Conservation (phyloP, 345 rosid genomes). For the Salix suchowensis region DNA sequence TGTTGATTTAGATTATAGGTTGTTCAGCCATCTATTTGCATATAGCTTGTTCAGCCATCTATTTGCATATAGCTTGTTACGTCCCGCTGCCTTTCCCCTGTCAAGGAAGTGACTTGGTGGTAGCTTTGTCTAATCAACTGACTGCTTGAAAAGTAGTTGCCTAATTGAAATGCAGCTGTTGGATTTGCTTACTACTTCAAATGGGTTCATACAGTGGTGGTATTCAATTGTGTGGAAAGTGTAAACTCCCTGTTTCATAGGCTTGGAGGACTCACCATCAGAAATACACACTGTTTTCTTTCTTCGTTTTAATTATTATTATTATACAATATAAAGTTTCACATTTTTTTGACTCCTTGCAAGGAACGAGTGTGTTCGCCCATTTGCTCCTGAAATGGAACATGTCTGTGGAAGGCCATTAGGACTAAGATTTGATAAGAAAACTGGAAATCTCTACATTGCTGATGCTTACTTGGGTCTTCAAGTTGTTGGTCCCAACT, state of each 20-base stretch:
- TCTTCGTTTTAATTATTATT: background rate
- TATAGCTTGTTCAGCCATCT: background rate
- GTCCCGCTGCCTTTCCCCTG: background rate
- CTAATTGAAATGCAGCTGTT: background rate
- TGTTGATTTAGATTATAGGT: background rate
- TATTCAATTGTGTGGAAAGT: background rate
- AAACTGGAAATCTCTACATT: conserved; percentile 28
- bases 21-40: background rate
- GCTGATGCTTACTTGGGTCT: conserved; percentile 32
- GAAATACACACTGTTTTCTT: background rate
- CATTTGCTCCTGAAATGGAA: conserved; percentile 23
- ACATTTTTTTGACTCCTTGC: background rate
- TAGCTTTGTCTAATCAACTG: no score
- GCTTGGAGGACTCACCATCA: background rate
- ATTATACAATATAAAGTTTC: background rate
- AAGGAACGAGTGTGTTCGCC: conserved; percentile 16
- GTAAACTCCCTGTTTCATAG: background rate
- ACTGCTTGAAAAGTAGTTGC: background rate
- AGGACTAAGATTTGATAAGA: conserved; percentile 20
- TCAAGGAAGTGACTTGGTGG: no score
- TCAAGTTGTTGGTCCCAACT: conserved; percentile 17
- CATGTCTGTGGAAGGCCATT: conserved; percentile 31
- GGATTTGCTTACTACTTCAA: background rate
- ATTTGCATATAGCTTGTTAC: background rate
- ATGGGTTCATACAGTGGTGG: background rate